Conservation (phyloP, 306 rosid species). For the Morella rubra region DNA sequence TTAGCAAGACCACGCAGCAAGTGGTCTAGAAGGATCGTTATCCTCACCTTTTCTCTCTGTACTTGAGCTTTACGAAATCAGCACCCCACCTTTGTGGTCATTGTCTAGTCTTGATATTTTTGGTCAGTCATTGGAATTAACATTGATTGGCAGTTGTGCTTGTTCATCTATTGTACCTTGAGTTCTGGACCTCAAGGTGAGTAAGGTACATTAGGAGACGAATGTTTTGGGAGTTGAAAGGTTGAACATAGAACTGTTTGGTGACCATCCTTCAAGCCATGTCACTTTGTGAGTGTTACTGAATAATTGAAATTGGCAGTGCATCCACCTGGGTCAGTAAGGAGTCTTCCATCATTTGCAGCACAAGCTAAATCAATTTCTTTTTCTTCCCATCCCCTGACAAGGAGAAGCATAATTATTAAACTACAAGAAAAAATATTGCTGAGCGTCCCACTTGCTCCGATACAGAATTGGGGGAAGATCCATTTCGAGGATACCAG, state of each 20-base stretch:
- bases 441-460: no score
- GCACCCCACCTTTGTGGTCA: background rate
- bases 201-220: background rate
- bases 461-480: no score
- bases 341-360: background rate
- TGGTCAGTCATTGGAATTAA: background rate
- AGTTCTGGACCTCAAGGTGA: conserved; percentile 1
- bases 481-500: background rate
- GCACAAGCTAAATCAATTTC: background rate
- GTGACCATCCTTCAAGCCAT: background rate
- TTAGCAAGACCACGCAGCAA: background rate
- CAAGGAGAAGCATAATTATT: no score
- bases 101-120: background rate
- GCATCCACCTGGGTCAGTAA: background rate
- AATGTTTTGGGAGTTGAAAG: background rate
- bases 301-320: background rate
- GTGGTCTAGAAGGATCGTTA: background rate
- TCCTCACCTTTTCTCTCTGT: background rate
- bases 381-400: no score
- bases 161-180: background rate
- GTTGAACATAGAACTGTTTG: background rate
- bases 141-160: background rate
- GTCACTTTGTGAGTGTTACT: background rate
- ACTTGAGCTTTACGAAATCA: background rate
- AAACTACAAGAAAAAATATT: no score